Evolutionary conservation across 441 rosid genomes (phyloP).

Genomic region (Pelargonium fulgidum): DNA sequence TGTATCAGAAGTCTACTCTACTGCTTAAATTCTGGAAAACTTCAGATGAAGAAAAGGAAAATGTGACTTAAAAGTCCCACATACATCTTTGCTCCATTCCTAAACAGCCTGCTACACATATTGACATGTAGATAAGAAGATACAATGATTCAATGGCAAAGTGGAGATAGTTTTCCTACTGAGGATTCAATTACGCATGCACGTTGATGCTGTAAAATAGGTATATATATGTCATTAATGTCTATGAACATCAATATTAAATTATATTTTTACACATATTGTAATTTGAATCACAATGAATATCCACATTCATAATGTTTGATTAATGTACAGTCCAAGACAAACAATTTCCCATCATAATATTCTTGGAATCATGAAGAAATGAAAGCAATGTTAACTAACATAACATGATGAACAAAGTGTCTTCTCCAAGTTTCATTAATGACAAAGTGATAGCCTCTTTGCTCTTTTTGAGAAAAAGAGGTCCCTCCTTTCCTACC

Average conservation of each 20-base stretch:
- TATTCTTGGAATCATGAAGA: slow-evolving; percentile 6
- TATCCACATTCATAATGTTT: background rate
- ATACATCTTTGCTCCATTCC: too few relatives aligned
- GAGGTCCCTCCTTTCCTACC: slow-evolving; percentile 13
- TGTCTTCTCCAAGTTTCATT: background rate
- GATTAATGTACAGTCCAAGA: background rate
- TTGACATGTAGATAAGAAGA: background rate
- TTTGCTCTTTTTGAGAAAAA: background rate
- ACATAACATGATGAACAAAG: background rate
- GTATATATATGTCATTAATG: too few relatives aligned
- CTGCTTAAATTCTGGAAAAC: too few relatives aligned
- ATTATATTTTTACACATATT: background rate
- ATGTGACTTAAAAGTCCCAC: too few relatives aligned
- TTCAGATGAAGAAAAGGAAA: too few relatives aligned
- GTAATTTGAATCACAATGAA: background rate
- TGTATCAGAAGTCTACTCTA: too few relatives aligned
- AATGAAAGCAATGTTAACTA: background rate
- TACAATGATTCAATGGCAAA: too few relatives aligned
- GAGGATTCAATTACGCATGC: too few relatives aligned
- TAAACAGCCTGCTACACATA: too few relatives aligned
- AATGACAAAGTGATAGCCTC: slow-evolving; percentile 11
- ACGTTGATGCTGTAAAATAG: too few relatives aligned
- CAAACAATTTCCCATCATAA: slow-evolving; percentile 8
- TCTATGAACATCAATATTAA: too few relatives aligned
- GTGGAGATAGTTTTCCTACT: too few relatives aligned